Evolutionary conservation across 2,329 filamentous ascomycete genomes (phyloP).

Genomic region (Stylonectria norvegica): DNA sequence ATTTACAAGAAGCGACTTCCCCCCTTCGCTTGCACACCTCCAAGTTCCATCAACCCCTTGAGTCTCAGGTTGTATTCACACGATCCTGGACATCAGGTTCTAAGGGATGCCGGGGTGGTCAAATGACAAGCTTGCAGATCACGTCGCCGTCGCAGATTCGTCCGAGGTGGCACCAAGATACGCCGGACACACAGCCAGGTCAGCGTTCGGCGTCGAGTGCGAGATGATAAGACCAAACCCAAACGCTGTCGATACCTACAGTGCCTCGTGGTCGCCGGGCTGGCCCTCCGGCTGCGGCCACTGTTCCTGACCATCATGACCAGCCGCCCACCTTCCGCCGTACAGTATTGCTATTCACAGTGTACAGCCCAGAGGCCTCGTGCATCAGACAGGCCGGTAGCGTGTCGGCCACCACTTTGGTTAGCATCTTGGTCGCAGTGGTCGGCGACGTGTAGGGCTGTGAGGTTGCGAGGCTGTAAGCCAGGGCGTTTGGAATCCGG

Average conservation of each 20-base stretch:
- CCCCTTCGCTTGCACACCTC: background rate
- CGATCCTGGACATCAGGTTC: background rate
- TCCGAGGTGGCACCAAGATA: background rate
- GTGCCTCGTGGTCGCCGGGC: background rate
- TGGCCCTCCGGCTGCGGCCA: background rate
- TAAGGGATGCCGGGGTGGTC: background rate
- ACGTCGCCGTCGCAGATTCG: background rate
- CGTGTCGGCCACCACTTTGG: too few species aligned
- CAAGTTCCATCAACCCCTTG: background rate
- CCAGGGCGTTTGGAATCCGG: too few species aligned
- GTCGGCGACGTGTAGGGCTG: too few species aligned
- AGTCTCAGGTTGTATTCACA: conserved; percentile 1
- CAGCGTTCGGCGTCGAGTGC: background rate
- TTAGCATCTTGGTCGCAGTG: too few species aligned
- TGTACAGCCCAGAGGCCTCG: too few species aligned
- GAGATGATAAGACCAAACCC: background rate
- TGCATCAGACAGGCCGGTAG: too few species aligned
- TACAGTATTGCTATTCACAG: background rate
- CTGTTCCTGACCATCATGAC: background rate
- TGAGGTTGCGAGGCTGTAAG: too few species aligned
- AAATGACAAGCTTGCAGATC: background rate
- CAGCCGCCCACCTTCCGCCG: background rate
- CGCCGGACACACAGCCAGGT: too few species aligned
- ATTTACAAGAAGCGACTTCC: conserved; percentile 1
- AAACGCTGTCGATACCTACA: too few species aligned